A percentile compares a stretch with the other conserved stretches of the same genome.
Conservation (phyloP, 805 yeast species). For the Aciculoconidium aculeatum region DNA sequence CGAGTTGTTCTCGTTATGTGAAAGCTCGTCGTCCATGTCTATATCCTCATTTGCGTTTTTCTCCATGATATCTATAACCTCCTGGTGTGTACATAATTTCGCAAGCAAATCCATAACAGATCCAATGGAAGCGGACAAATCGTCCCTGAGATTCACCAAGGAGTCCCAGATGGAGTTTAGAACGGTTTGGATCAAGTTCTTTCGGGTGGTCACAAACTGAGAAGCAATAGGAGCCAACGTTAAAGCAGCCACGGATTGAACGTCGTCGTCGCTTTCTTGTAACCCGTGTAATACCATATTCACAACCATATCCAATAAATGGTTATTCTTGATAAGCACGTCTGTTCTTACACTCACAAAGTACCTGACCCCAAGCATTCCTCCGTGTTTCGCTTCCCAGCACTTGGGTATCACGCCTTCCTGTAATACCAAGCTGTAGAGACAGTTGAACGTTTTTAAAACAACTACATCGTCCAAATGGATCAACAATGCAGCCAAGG, state of each 20-base stretch:
- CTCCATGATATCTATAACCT: conserved; percentile 69
- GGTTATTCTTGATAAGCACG: conserved; percentile 54
- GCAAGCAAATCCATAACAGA: conserved; percentile 93
- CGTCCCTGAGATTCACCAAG: conserved; percentile 79
- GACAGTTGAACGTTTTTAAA: conserved; percentile 54
- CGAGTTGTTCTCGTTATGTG: conserved; percentile 39
- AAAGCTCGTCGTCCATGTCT: conserved; percentile 3
- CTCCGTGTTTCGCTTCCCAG: conserved; percentile 99
- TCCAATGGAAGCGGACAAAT: conserved; percentile 90
- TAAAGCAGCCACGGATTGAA: conserved; percentile 94
- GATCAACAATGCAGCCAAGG: conserved; percentile 81
- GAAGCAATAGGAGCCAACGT: conserved; percentile 84
- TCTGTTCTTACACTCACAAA: conserved; percentile 86
- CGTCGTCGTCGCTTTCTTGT: conserved; percentile 80
- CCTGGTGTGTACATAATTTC: conserved; percentile 74
- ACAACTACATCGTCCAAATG: conserved; percentile 61
- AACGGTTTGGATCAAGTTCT: conserved; percentile 42
- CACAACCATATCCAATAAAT: conserved; percentile 64
- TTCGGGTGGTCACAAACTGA: conserved; percentile 70
- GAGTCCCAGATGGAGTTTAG: conserved; percentile 86
- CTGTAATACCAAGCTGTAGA: conserved; percentile 69
- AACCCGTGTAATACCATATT: conserved; percentile 85
- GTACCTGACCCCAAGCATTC: conserved; percentile 87
- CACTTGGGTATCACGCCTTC: conserved; percentile 46
- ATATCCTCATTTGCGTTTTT: conserved; percentile 42